Conservation (phyloP, 1,284 basidiomycete species). For the Papiliotrema flavescens region DNA sequence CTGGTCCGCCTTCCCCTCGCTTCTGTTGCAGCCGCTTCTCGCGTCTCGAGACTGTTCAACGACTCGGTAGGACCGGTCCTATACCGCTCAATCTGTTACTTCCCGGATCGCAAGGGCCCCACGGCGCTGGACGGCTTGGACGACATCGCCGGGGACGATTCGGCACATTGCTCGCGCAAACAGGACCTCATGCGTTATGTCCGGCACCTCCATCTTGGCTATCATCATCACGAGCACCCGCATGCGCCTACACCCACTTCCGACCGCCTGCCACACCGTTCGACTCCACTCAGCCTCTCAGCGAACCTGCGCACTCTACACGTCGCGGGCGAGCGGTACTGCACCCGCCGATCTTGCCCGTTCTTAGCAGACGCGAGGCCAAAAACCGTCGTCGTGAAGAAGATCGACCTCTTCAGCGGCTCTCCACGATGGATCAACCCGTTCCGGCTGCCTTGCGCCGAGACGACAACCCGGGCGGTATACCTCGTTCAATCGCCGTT, state of each 20-base stretch:
- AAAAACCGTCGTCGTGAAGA: not conserved
- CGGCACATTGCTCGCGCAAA: not conserved
- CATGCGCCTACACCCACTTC: not conserved
- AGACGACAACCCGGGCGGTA: not conserved
- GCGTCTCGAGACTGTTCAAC: not conserved
- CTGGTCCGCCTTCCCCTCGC: not conserved
- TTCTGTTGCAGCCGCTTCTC: not conserved
- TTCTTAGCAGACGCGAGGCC: not conserved
- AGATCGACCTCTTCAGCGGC: not conserved
- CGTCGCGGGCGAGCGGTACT: not conserved
- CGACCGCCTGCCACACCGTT: not conserved
- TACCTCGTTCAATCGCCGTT: not conserved
- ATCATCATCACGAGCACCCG: not conserved
- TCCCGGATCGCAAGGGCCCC: not conserved
- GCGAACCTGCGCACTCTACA: not conserved
- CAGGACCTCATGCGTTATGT: not conserved
- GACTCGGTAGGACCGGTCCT: not conserved
- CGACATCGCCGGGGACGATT: not conserved
- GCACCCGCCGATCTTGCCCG: not conserved
- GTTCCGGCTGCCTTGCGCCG: not conserved
- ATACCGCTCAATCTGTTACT: not conserved
- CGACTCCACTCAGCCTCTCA: not conserved
- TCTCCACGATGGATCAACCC: not conserved
- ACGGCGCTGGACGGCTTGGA: not conserved
- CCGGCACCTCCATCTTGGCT: not conserved